Evolutionary conservation across 139 green algal genomes (phyloP).

Genomic region (Yamagishiella unicocca): DNA sequence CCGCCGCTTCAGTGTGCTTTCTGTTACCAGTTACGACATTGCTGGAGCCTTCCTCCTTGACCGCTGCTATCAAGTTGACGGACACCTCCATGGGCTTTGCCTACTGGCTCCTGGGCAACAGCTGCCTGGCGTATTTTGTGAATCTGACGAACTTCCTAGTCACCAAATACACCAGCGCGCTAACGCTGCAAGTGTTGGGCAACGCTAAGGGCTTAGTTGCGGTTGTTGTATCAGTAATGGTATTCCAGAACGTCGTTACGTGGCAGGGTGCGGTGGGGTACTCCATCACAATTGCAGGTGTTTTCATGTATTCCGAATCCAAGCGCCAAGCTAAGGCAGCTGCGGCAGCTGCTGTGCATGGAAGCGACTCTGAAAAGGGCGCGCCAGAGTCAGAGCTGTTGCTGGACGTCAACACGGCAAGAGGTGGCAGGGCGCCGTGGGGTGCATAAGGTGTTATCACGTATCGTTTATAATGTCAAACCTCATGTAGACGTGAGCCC

Average conservation of each 20-base stretch:
- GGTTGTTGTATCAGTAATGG: slow-evolving; percentile 82
- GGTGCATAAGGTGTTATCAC: too few species aligned
- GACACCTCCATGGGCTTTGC: slow-evolving; percentile 64
- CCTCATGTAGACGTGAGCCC: too few species aligned
- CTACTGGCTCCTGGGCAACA: slow-evolving; percentile 86
- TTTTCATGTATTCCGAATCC: slow-evolving; percentile 47
- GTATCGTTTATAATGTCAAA: too few species aligned
- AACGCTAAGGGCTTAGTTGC: slow-evolving; percentile 97
- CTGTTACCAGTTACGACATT: slow-evolving; percentile 81
- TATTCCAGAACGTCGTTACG: slow-evolving; percentile 91
- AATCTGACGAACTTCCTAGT: slow-evolving; percentile 99
- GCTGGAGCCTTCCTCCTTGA: slow-evolving; percentile 75
- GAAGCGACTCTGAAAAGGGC: too few species aligned
- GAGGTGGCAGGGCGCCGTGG: too few species aligned
- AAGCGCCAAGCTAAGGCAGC: slow-evolving; percentile 25
- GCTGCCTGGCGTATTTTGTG: slow-evolving; percentile 92
- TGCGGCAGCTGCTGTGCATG: too few species aligned
- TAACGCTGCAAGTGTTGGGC: slow-evolving; percentile 94
- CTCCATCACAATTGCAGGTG: slow-evolving; percentile 51
- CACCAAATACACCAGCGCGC: slow-evolving; percentile 93
- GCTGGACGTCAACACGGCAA: too few species aligned
- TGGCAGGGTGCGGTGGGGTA: slow-evolving; percentile 43
- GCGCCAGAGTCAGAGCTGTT: too few species aligned
- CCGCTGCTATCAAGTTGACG: neutral
- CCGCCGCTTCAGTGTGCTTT: slow-evolving; percentile 73